Evolutionary conservation across 768 basidiomycete species (phyloP).

Genomic region (Rhodotorula taiwanensis): DNA sequence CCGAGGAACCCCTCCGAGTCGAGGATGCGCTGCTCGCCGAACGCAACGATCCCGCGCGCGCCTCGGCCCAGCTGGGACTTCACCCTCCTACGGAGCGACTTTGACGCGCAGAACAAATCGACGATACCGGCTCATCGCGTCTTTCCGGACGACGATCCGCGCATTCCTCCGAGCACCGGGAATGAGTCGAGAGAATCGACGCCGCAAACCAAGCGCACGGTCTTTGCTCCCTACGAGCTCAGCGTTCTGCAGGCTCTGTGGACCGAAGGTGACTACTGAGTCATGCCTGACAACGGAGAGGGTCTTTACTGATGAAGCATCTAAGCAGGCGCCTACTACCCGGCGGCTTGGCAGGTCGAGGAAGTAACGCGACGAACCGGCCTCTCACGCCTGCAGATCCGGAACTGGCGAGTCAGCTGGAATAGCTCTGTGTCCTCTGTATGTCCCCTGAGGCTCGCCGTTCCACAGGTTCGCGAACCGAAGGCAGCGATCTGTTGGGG

Average conservation of each 20-base stretch:
- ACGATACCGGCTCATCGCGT: not conserved
- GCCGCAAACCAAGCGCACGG: not conserved
- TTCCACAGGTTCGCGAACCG: slow-evolving; percentile 8
- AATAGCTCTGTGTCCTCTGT: too few relatives aligned
- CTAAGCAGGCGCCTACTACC: not conserved
- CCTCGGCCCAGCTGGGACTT: not conserved
- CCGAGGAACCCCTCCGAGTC: too few relatives aligned
- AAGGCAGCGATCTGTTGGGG: slow-evolving; percentile 1
- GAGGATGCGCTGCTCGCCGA: too few relatives aligned
- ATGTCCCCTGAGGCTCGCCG: too few relatives aligned
- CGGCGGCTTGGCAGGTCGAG: not conserved
- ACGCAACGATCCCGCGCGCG: not conserved
- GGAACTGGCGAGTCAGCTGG: slow-evolving; percentile 1
- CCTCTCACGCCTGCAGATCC: not conserved
- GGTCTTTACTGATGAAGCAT: too few relatives aligned
- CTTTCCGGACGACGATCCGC: slow-evolving; percentile 1
- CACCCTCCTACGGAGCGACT: not conserved
- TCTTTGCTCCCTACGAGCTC: slow-evolving; percentile 3
- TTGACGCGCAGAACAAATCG: not conserved
- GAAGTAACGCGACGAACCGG: not conserved
- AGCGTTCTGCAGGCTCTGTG: not conserved
- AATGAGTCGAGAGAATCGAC: too few relatives aligned
- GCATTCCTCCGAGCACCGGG: too few relatives aligned
- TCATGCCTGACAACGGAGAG: too few relatives aligned
- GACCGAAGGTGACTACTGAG: not conserved